phyloP scores from a whole-genome alignment of 2,329 filamentous ascomycete species.

The Ampelomyces quisqualis region DNA sequence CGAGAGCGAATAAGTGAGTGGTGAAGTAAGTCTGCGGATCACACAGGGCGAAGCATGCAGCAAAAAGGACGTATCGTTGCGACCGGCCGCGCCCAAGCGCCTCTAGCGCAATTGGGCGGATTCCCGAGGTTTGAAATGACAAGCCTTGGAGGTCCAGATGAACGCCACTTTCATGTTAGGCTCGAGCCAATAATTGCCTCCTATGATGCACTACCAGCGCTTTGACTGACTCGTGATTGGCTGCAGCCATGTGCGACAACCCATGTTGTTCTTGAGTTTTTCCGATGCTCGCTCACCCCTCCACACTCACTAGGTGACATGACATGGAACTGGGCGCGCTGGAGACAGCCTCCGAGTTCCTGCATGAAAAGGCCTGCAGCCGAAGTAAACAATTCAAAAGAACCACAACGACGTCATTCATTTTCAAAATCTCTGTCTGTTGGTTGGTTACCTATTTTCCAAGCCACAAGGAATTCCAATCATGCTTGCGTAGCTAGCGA shows the following conservation, averaged over 20 bases:
- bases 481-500: too few relatives aligned
- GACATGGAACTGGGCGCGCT: neutral
- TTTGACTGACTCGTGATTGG: conserved; percentile 2
- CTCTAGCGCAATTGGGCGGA: conserved; percentile 26
- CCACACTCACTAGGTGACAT: neutral
- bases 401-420: neutral
- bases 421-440: neutral
- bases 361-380: conserved; percentile 15
- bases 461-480: too few relatives aligned
- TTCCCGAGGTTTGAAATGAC: conserved; percentile 3
- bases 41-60: conserved; percentile 16
- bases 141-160: conserved; percentile 2
- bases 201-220: neutral
- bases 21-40: conserved; percentile 23
- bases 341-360: too few relatives aligned
- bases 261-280: neutral
- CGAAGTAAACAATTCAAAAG: conserved; percentile 8
- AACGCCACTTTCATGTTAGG: conserved; percentile 9
- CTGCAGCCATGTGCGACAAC: neutral
- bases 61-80: conserved; percentile 27
- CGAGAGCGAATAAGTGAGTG: conserved; percentile 20
- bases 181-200: conserved; percentile 4
- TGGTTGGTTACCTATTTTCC: too few relatives aligned
- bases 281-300: conserved; percentile 2
- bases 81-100: conserved; percentile 19